Percentiles rank a stretch among this genome's conserved stretches.
Evolutionary conservation across 352 stramenopile genomes (phyloP).

Genomic region (Blastocystis sp.): DNA sequence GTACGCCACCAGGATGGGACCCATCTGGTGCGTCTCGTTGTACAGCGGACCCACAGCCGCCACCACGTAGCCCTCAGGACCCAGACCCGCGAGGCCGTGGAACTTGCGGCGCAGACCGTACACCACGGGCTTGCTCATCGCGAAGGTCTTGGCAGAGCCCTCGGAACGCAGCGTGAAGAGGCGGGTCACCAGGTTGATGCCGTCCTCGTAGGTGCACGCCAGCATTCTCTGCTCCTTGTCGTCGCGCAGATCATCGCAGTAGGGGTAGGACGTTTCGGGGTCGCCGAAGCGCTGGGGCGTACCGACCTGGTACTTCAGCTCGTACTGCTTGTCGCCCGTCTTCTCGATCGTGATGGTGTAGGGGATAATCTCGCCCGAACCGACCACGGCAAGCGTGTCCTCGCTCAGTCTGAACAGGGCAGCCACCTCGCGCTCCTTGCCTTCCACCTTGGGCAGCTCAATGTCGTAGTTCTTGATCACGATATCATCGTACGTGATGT

Average conservation of each 20-base stretch:
- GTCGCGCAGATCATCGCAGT: constrained; percentile 18
- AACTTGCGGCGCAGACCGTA: constrained; percentile 15
- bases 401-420: constrained; percentile 15
- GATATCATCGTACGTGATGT: constrained; percentile 49
- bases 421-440: not conserved
- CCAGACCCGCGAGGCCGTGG: constrained; percentile 40
- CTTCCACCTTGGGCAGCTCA: not conserved
- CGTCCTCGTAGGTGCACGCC: constrained; percentile 9
- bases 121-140: not conserved
- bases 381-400: constrained; percentile 18
- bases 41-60: constrained; percentile 11
- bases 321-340: not conserved
- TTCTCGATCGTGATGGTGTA: not conserved
- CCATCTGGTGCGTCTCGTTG: constrained; percentile 21
- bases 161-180: not conserved
- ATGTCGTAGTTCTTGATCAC: not conserved
- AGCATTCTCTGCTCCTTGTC: not conserved
- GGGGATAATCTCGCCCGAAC: not conserved
- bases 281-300: not conserved
- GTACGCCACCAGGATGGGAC: constrained; percentile 17
- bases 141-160: not conserved
- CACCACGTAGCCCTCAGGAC: constrained; percentile 42
- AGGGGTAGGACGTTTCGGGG: not conserved
- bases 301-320: not conserved
- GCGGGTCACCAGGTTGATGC: not conserved